Evolutionary conservation across 441 rosid species (phyloP), one percentile per base, ranked within the genome.

Genomic region (Geranium incanum): DNA sequence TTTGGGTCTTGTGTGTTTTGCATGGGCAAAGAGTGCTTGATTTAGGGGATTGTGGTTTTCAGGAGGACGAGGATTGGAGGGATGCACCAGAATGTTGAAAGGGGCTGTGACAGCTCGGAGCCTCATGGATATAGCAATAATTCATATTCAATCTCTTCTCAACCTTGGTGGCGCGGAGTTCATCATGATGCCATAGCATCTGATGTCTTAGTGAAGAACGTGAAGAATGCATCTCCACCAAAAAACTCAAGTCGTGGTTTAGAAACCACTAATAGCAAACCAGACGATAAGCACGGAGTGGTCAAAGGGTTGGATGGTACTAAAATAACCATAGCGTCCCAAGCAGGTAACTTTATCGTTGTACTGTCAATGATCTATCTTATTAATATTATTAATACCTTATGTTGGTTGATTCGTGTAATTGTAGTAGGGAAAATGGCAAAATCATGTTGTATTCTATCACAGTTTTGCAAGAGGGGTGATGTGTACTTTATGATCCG

Each of bases 91-190:
- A 75, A 67, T 33, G 48, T 70, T 39, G 73, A 67, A 6, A 63
- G 63, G 36, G 55, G 36, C 36, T 70, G 0, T 38, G 43, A 71
- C 67, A 72, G 68, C 62, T 41, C 41, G 8, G 80, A 72, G 36
- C 28, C 57, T 36, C 62, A 65, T 72, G 71, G 50, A 33, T 68
- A 57, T 64, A 59, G 70, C 68, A 78, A 70, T 50, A 71, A 55
- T 52, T 23, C 67, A 57, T 48, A 36, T 33, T 5, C 66, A 13
- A 12, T 74, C 7, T 70, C 68, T 62, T 71, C 78, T 38, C 79
- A 80, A 75, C 78, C 82, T 59, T 78, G 85, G 84, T 80, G 79
- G 81, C 67, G 64, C 66, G 73, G 66, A 52, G 50, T 68, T 0
- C 70, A 67, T 19, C 78, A 59, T 23, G 67, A 76, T 15, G 66